These are phyloP conservation scores for Quercus cerris DNA, from an alignment of 306 rosid genomes.

Conservation along the genomic window DNA sequence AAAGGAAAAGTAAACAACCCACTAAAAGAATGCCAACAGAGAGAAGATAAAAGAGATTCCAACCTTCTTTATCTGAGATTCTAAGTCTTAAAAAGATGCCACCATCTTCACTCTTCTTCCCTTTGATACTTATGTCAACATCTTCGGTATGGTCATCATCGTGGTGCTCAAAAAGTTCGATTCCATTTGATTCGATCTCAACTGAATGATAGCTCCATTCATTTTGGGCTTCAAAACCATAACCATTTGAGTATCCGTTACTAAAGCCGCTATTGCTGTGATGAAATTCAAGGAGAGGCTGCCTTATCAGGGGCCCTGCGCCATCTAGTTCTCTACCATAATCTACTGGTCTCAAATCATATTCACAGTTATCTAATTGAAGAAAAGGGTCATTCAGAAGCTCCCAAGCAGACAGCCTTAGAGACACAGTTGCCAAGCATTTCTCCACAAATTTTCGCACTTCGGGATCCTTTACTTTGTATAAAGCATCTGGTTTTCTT, in stretches of 20 bases:
- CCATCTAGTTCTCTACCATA: conserved; percentile 31
- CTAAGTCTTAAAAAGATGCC: conserved; percentile 71
- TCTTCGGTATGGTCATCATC: conserved; percentile 64
- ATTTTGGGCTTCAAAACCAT: conserved; percentile 36
- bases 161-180: conserved; percentile 69
- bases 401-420: conserved; percentile 82
- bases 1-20: not conserved
- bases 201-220: conserved; percentile 57
- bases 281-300: conserved; percentile 42
- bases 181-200: conserved; percentile 59
- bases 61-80: conserved; percentile 93
- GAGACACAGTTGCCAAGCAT: conserved; percentile 77
- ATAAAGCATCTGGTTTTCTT: conserved; percentile 80
- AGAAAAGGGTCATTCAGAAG: conserved; percentile 88
- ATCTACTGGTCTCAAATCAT: conserved; percentile 42
- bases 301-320: conserved; percentile 39
- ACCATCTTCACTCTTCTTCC: conserved; percentile 70
- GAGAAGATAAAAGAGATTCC: conserved; percentile 15
- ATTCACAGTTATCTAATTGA: conserved; percentile 49
- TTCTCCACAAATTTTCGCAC: conserved; percentile 80
- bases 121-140: conserved; percentile 72
- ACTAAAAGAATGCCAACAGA: not conserved
- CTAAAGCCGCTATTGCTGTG: conserved; percentile 42
- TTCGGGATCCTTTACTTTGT: conserved; percentile 81
- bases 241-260: conserved; percentile 47